phyloP scores from a whole-genome alignment of 2,329 filamentous ascomycete species.

The Ploettnerulaceae sp. region DNA sequence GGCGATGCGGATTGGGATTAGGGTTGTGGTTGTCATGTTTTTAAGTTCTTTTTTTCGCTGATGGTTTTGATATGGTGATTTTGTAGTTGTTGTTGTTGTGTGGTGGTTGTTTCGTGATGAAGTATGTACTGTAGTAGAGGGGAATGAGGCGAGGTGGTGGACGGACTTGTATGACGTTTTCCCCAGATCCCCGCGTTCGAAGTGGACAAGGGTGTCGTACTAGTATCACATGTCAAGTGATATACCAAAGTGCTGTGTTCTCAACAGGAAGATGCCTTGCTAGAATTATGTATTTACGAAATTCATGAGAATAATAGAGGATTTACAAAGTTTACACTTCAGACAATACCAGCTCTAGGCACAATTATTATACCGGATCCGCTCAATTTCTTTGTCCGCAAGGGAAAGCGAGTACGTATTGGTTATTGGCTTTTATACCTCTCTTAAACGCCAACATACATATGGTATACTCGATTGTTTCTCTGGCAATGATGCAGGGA shows the following conservation, averaged over 20 bases:
- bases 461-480: background rate
- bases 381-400: too few relatives aligned
- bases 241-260: too few relatives aligned
- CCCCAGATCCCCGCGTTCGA: background rate
- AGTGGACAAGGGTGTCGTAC: background rate
- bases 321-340: too few relatives aligned
- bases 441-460: background rate
- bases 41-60: too few relatives aligned
- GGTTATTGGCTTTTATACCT: conserved; percentile 16
- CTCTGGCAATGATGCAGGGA: background rate
- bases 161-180: too few relatives aligned
- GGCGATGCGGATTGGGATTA: conserved; percentile 39
- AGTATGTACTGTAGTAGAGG: too few relatives aligned
- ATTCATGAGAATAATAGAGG: background rate
- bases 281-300: too few relatives aligned
- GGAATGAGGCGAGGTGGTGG: too few relatives aligned
- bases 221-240: conserved; percentile 2
- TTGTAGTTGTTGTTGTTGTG: background rate
- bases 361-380: too few relatives aligned
- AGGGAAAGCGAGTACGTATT: too few relatives aligned
- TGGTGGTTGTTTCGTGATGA: background rate
- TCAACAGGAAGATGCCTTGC: too few relatives aligned
- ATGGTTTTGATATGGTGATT: background rate
- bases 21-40: conserved; percentile 4
- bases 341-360: too few relatives aligned